These are phyloP conservation scores for Naganishia friedmannii DNA, from an alignment of 768 basidiomycete species.

Conservation along the genomic window DNA sequence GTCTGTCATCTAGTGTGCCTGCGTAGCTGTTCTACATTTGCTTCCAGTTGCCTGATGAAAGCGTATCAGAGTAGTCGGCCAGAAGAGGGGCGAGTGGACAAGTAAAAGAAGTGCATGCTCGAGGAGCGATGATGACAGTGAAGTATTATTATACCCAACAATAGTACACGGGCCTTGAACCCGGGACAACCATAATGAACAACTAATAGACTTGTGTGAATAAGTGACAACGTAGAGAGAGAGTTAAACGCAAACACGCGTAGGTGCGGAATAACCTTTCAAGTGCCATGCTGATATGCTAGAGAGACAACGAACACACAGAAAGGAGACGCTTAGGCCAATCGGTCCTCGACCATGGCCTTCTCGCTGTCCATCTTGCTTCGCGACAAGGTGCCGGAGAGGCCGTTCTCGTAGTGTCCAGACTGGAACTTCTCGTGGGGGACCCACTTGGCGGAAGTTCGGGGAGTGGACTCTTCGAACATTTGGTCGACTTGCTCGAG, in stretches of 20 bases:
- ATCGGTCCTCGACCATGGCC: not conserved
- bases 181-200: slow-evolving; percentile 9
- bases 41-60: too few species aligned
- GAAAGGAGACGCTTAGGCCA: not conserved
- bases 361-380: not conserved
- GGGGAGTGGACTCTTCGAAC: slow-evolving; percentile 38
- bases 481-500: slow-evolving; percentile 39
- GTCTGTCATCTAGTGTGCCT: too few species aligned
- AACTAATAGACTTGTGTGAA: slow-evolving; percentile 2
- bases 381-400: not conserved
- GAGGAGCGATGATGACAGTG: too few species aligned
- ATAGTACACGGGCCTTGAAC: slow-evolving; percentile 9
- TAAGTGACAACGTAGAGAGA: not conserved
- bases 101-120: too few species aligned
- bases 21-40: too few species aligned
- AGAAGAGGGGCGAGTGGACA: too few species aligned
- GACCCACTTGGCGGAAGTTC: slow-evolving; percentile 49
- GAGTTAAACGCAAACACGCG: not conserved
- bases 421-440: slow-evolving; percentile 48
- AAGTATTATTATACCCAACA: slow-evolving; percentile 6
- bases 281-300: slow-evolving; percentile 24
- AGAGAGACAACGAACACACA: slow-evolving; percentile 14
- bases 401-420: slow-evolving; percentile 19
- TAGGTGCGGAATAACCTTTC: slow-evolving; percentile 1
- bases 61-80: too few species aligned